phyloP scores from a whole-genome alignment of 2,329 filamentous ascomycete genomes.

The Apiospora kogelbergensis region DNA sequence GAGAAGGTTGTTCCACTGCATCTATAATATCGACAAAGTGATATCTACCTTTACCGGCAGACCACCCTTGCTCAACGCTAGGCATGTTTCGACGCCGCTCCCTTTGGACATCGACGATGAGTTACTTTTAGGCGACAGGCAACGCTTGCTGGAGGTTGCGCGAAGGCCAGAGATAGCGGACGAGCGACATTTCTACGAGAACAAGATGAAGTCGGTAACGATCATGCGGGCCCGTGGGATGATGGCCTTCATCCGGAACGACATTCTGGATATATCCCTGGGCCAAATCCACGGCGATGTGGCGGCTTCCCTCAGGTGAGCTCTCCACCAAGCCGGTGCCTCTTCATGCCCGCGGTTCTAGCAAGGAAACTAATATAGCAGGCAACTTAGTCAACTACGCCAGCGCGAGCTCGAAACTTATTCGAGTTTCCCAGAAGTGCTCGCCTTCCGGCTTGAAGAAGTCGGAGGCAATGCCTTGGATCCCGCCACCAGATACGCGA shows the following conservation, averaged over 20 bases:
- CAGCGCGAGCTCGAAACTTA: conserved; percentile 27
- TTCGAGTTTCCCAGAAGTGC: conserved; percentile 31
- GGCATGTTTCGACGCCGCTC: conserved; percentile 53
- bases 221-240: conserved; percentile 45
- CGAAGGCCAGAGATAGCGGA: background rate
- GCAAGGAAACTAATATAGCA: background rate
- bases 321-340: background rate
- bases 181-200: conserved; percentile 21
- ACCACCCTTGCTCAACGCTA: conserved; percentile 51
- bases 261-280: conserved; percentile 55
- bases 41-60: conserved; percentile 52
- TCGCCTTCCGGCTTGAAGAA: conserved; percentile 36
- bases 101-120: conserved; percentile 55
- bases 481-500: conserved; percentile 37
- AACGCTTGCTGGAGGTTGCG: conserved; percentile 38
- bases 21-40: conserved; percentile 50
- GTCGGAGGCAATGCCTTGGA: conserved; percentile 30
- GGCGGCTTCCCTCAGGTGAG: conserved; percentile 25
- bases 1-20: conserved; percentile 32
- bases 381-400: conserved; percentile 32
- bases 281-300: conserved; percentile 33
- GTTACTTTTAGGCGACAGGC: conserved; percentile 44
- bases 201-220: conserved; percentile 43
- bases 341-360: no score
- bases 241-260: conserved; percentile 50